Conservation (phyloP, 768 basidiomycete genomes). For the Collybia nuda region DNA sequence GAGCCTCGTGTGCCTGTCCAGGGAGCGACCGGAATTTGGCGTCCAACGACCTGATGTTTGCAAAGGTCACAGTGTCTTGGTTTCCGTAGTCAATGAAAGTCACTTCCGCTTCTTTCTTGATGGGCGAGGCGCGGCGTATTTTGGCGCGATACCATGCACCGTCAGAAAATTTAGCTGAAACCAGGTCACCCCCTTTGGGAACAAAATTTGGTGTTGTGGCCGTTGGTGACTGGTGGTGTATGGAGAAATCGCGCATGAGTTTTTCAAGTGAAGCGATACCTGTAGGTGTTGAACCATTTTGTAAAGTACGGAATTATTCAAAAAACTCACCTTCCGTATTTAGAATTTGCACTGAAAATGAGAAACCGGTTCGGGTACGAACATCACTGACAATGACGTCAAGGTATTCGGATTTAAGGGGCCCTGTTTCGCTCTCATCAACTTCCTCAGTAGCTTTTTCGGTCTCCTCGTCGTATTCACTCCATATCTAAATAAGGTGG, state of each 20-base stretch:
- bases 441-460: conserved; percentile 51
- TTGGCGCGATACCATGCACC: conserved; percentile 96
- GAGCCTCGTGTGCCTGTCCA: conserved; percentile 93
- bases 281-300: conserved; percentile 24
- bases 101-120: conserved; percentile 94
- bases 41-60: conserved; percentile 87
- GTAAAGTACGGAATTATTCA: too few species aligned
- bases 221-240: conserved; percentile 73
- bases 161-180: conserved; percentile 93
- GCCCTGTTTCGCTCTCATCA: conserved; percentile 43
- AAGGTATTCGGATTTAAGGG: conserved; percentile 81
- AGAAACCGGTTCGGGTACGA: conserved; percentile 68
- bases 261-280: conserved; percentile 91
- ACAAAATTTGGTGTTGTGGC: conserved; percentile 64
- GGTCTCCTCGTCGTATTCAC: conserved; percentile 74
- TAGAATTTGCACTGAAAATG: conserved; percentile 91
- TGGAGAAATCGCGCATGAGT: conserved; percentile 91
- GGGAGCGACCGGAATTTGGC: conserved; percentile 86
- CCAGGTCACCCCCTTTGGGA: conserved; percentile 85
- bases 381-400: conserved; percentile 93
- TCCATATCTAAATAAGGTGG: conserved; percentile 69
- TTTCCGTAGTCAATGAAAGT: conserved; percentile 97
- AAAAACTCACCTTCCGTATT: conserved; percentile 75
- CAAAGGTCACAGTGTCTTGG: conserved; percentile 82
- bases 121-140: conserved; percentile 79